Base-by-base conservation (phyloP, 768 basidiomycete genomes). In the Mycena leptocephala region DNA sequence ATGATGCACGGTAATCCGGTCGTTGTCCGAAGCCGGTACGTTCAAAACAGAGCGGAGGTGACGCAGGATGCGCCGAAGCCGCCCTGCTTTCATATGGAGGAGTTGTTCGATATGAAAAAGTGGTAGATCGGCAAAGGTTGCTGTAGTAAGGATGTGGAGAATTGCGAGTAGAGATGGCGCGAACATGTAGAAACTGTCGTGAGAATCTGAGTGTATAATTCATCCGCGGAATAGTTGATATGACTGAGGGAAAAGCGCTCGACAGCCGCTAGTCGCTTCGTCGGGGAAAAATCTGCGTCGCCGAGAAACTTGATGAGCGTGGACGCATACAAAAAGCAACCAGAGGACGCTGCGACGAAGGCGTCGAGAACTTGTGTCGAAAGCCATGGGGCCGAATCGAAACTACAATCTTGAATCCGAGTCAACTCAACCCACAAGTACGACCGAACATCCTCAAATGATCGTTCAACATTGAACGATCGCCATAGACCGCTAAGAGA, bases 291-390 rank as follows among this genome's bases (percentile, higher is more conserved):
- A 14, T 58, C 39, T 33, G 39, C 14, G 33, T 75, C 70, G 26
- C 22, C 39, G 6, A 78, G 59, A 53, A 78, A 78, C 9, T 11
- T 61, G 64, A 75, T 24, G 43, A 78, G 74, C 13, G 66, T 78
- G 5, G 68, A 74, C 2, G 74, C 77, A 41, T 74, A 75, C 8
- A 72, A 39, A 51, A 78, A 75, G 39, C 74, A 78, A 1, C 77
- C 77, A 2, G 58, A 33, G 8, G 77, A 75, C 13, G 70, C 53
- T 41, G 35, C 58, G 26, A 72, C 66, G 30, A 74, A 58, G 11
- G 16, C 11, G 24, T 74, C 48, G 18, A 74, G 35, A 30, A 65
- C 61, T 26, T 58, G 26, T 0, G 70, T 1, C 24, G 70, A 61
- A 51, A 78, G 5, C 70, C 67, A 70, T 26, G 53, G 28, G 37